A percentile compares a stretch with the other conserved stretches of the same genome.
These are phyloP conservation scores for Beauveria medogensis DNA, from an alignment of 2,329 filamentous ascomycete species.

Conservation along the genomic window DNA sequence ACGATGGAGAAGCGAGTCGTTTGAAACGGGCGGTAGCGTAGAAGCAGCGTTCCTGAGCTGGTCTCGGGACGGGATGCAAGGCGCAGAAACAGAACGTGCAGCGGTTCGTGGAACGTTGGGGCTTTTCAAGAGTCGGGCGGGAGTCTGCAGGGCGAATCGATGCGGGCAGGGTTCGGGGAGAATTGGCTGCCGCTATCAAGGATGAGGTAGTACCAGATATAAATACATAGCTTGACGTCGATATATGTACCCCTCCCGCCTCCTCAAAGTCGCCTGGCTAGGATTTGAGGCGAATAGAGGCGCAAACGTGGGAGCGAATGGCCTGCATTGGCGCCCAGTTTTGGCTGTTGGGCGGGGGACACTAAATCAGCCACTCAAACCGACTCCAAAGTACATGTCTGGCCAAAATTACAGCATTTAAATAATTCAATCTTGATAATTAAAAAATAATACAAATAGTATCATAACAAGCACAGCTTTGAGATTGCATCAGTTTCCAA, in stretches of 20 bases:
- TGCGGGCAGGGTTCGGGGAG: not conserved
- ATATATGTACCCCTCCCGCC: not conserved
- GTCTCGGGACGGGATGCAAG: not conserved
- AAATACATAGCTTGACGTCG: not conserved
- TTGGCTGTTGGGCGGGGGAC: not conserved
- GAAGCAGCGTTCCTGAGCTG: not conserved
- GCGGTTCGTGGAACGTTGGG: slow-evolving; percentile 3
- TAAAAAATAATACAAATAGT: too few species aligned
- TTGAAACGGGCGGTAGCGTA: not conserved
- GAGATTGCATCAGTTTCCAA: too few species aligned
- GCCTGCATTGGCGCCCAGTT: slow-evolving; percentile 7
- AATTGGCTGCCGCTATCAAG: not conserved
- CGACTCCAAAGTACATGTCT: not conserved
- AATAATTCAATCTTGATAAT: too few species aligned
- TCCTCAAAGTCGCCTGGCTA: not conserved
- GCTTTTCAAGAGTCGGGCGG: not conserved
- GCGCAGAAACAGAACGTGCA: slow-evolving; percentile 1
- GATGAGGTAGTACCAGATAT: not conserved
- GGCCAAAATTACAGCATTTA: too few species aligned
- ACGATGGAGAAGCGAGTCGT: not conserved
- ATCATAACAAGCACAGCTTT: too few species aligned
- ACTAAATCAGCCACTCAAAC: not conserved
- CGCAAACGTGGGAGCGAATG: not conserved
- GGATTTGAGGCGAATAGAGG: not conserved
- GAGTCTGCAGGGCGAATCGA: not conserved